Base-by-base conservation (phyloP, 208 protist species). In the Crithidia expoeki region DNA sequence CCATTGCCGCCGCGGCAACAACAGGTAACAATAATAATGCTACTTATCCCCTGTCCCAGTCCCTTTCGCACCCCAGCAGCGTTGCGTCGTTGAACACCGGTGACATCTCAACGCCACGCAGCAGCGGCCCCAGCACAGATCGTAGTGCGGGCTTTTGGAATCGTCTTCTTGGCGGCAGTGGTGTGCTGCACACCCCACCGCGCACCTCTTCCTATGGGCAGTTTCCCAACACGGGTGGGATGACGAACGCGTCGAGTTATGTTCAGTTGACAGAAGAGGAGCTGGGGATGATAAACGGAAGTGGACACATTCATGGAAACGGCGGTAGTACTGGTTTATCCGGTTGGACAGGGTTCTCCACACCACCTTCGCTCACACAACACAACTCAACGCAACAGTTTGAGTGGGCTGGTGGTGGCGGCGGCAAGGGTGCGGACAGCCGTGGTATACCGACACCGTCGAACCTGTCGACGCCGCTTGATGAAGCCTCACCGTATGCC, bases 201-300 rank as follows among this genome's bases (percentile, higher is more conserved):
- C 60, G 34, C 28, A 55, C n/a, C 21, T 28, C 50, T 1, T 67
- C 59, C 11, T 27, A 42, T 10, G 55, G 49, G 17, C 49, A 53
- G 14, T 21, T 38, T 3, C 30, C 32, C 12, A 21, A 58, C 61
- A 75, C 69, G 14, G 60, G 69, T 10, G 28, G 62, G 23, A 64
- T 61, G 10, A 75, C 70, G 11, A 68, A 53, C 6, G 56, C 53
- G 4, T 75, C 70, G 0, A 75, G 70, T 52, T 75, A 68, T 46
- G 70, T 75, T 32, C 70, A 75, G 61, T 55, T 75, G 14, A 68
- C 52, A 4, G 70, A 75, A 38, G 70, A 69, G 42, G 70, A 75
- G 12, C 33, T 75, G 9, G 60, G 61, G 11, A 64, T 75, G 61
- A 32, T 50, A 25, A 62, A 50, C 25, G 57, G 38, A 11, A 52